Percentiles rank a stretch among this genome's conserved stretches.
Evolutionary conservation across 2,329 filamentous ascomycete genomes (phyloP).

Genomic region (Pseudocercospora vitis): DNA sequence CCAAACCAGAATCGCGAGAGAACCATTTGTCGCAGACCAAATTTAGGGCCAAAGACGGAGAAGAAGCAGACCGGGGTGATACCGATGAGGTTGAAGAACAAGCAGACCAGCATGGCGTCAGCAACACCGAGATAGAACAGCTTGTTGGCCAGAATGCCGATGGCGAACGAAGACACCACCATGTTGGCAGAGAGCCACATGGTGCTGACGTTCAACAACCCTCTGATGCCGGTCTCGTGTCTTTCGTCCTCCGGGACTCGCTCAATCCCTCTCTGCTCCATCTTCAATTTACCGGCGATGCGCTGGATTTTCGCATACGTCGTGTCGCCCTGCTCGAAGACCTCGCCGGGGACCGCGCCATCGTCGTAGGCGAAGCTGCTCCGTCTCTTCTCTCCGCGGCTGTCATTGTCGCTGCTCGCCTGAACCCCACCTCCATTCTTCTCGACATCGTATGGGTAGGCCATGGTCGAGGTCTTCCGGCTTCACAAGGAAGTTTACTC

Average conservation of each 20-base stretch:
- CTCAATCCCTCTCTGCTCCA: conserved; percentile 75
- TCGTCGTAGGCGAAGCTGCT: conserved; percentile 36
- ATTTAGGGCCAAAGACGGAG: conserved; percentile 71
- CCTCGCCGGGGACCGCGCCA: conserved; percentile 58
- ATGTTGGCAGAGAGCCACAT: conserved; percentile 80
- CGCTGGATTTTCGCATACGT: conserved; percentile 61
- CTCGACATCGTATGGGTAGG: conserved; percentile 24
- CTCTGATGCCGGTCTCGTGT: conserved; percentile 56
- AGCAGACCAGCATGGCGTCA: conserved; percentile 68
- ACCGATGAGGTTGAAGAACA: conserved; percentile 76
- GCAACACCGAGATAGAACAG: conserved; percentile 70
- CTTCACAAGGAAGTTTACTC: conserved; percentile 28
- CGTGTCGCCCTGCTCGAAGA: conserved; percentile 57
- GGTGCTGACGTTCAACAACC: conserved; percentile 65
- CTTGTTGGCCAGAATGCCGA: conserved; percentile 69
- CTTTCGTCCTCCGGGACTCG: conserved; percentile 69
- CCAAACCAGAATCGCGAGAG: conserved; percentile 77
- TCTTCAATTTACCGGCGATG: conserved; percentile 62
- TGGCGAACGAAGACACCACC: conserved; percentile 73
- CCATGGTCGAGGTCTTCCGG: conserved; percentile 16
- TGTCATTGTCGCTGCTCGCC: conserved; percentile 11
- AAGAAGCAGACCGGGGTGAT: conserved; percentile 73
- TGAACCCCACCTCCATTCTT: conserved; percentile 22
- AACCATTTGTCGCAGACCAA: conserved; percentile 77
- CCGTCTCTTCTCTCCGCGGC: conserved; percentile 14